Evolutionary conservation across 257 asterid species (phyloP), one percentile per base, ranked within the genome.

Genomic region (Apocynum venetum): DNA sequence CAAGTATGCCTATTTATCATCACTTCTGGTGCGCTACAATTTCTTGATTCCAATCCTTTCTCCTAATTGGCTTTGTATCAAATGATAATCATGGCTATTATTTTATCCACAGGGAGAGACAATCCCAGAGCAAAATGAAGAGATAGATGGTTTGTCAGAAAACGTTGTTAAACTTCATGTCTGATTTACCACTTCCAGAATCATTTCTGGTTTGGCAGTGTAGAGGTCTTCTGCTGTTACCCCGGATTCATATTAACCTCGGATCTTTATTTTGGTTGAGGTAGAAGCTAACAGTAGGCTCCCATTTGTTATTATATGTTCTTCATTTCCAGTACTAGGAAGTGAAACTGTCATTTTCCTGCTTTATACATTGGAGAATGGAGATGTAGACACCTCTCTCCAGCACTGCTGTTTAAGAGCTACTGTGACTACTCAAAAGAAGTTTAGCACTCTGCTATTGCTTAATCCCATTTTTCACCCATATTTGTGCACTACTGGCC

Each of bases 81-180:
- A 20, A 17, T 63, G 38, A 57, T 4, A 35, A n/a, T 6, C 0
- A 12, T 20, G 25, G 52, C 36, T 4, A 14, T 31, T 35, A n/a
- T 35, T 38, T 63, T 74, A 43, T 41, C 56, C 49, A 41, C 83
- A 84, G 87, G 84, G 79, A 49, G 89, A 79, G 44, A 38, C 87
- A 10, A 87, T 85, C 59, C 77, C 68, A 14, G 90, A 85, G 81
- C 80, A 79, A 70, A 75, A 41, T 11, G 86, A 85, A 73, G 84
- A 81, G 13, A 73, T 81, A 14, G 86, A 85, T 66, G 87, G 74
- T 25, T 71, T 85, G 79, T 38, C 85, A 6, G 80, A 81, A 46
- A 82, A 87, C 65, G 79, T 80, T 70, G 79, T 77, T 51, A 70
- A 70, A 60, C 86, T 83, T 44, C 83, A 52, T 38, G 60, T 77